Base-by-base conservation (phyloP, 768 basidiomycete species). In the Pulveroboletus sp. region DNA sequence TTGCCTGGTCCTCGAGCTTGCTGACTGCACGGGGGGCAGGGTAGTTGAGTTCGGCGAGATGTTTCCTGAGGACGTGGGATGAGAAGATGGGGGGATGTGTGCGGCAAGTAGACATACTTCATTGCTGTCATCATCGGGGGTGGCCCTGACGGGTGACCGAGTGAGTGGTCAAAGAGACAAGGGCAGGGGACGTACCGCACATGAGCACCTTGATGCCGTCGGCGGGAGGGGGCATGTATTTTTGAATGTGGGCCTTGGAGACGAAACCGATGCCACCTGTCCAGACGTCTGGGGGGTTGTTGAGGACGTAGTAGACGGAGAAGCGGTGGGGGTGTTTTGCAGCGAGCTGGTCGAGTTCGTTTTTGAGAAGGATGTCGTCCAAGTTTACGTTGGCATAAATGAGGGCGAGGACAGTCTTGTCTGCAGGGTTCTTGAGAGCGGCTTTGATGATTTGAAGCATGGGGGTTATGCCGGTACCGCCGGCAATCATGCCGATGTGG, bases 371-470 rank as follows among this genome's bases (percentile, higher is more conserved):
- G 63, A 99, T 97, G 64, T 99, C 97, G 47, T 94, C 89, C 49
- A 76, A 65, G 69, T 85, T 87, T 55, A 97, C 94, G 71, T 99
- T 99, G 58, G 97, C 97, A 70, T 98, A 98, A 65, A 99, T 90
- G 63, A 99, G 81, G 56, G 78, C 80, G 62, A 98, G 69, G 57
- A 76, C 81, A 34, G 95, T 97, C 53, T 64, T 74, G 77, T 99
- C 97, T 37, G 72, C 65, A n/a, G 90, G 84, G 69, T 94, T 92
- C 69, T 88, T 86, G 65, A 97, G 80, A 12, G 85, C 82, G n/a
- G 94, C 90, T 53, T 89, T 87, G 70, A 97, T 87, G 75, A 99
- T 90, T 67, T 99, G 95, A 60, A 97, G 85, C 95, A 98, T 97
- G 62, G 97, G 97, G 0, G 97, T 95, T 68, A 99, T 95, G 47